Evolutionary conservation across 768 basidiomycete genomes (phyloP).

Genomic region (Melanogaster broomeanus): DNA sequence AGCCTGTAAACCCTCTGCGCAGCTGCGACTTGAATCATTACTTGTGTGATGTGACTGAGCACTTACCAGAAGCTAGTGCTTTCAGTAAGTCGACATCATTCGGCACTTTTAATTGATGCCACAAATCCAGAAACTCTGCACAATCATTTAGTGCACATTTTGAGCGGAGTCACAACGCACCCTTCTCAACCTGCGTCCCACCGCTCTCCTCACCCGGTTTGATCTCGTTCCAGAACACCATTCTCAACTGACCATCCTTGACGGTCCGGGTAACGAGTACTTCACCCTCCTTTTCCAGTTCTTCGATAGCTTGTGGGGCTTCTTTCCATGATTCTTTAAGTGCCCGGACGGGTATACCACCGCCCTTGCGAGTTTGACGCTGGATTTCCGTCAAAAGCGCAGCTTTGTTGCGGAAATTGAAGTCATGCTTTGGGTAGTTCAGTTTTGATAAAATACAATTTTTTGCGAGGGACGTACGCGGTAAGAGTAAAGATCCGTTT

Average conservation of each 20-base stretch:
- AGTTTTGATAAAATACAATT: conserved; percentile 1
- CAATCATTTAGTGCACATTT: conserved; percentile 4
- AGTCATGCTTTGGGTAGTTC: conserved; percentile 65
- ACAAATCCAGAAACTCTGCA: conserved; percentile 83
- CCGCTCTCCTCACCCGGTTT: conserved; percentile 74
- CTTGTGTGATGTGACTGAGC: not conserved
- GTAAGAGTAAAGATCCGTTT: conserved; percentile 85
- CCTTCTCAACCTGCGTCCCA: conserved; percentile 77
- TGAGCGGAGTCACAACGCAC: conserved; percentile 38
- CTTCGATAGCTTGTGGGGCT: conserved; percentile 79
- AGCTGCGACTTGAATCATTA: not conserved
- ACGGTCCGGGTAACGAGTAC: conserved; percentile 84
- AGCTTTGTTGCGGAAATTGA: conserved; percentile 80
- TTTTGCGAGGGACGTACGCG: conserved; percentile 50
- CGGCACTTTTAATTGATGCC: conserved; percentile 84
- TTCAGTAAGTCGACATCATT: conserved; percentile 82
- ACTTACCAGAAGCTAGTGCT: conserved; percentile 71
- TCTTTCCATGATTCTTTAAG: conserved; percentile 93
- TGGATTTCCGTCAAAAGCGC: conserved; percentile 85
- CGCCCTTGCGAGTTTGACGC: conserved; percentile 78
- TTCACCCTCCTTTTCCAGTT: conserved; percentile 87
- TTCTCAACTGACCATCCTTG: conserved; percentile 79
- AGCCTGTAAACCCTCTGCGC: conserved; percentile 75
- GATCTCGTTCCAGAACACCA: conserved; percentile 92
- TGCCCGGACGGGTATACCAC: conserved; percentile 80